Base-by-base conservation (phyloP, 176 grass and related monocot genomes). In the Hordeum marinum region DNA sequence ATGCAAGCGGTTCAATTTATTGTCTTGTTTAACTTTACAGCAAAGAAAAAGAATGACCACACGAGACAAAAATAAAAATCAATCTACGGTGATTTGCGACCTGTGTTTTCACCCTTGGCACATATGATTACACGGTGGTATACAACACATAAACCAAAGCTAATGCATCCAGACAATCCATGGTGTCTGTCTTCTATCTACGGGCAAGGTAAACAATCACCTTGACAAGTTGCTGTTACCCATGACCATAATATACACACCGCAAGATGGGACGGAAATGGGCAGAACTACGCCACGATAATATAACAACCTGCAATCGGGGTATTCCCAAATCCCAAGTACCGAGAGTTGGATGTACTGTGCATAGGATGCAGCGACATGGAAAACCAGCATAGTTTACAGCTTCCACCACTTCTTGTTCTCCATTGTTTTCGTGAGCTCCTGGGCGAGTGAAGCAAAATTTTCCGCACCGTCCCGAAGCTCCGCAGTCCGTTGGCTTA, bases 321-420 rank as follows among this genome's bases (percentile, higher is more conserved):
- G 2, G 20, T 67, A 50, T 17, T 68, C 58, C 13, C 23, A 40
- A 58, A 63, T 68, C 58, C 13, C 23, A 40, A 58, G 74, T 12
- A 66, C 29, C 62, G 6, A 58, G 61, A 67, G 50, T 66, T 21
- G 43, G 27, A 55, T 12, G 21, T 39, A 55, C 27, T 54, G 0
- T 50, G 3, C 63, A 14, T 40, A 32, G 18, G 15, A 87, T 15
- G 67, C 67, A 72, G 14, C 25, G 35, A 24, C 17, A 71, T 13
- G 46, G 15, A 52, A 52, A 52, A 15, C 14, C 48, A 15, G 9
- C n/a, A 57, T 21, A 57, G 52, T 0, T 87, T 84, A 98, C 60
- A 92, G 86, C 83, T 95, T 98, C 96, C 96, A 98, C 93, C 96
- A 98, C 86, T 94, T 98, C 85, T 94, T 98, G 81, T 94, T 98